phyloP scores from a whole-genome alignment of 345 rosid species.

The Kernera saxatilis region DNA sequence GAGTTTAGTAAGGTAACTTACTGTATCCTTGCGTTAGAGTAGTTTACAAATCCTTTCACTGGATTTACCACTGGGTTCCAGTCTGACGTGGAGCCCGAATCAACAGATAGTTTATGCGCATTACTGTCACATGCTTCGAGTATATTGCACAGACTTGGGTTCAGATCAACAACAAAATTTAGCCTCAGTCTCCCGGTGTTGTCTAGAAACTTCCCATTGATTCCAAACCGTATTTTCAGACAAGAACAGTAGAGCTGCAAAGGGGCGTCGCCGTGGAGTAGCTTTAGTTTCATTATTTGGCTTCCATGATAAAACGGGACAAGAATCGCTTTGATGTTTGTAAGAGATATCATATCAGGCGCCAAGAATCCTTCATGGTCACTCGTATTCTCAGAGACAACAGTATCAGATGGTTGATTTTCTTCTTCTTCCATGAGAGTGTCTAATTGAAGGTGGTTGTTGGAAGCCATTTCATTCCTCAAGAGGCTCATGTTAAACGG shows the following conservation, averaged over 20 bases:
- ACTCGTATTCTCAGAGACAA: conserved; percentile 37
- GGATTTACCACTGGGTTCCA: conserved; percentile 57
- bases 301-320: conserved; percentile 50
- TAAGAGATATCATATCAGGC: conserved; percentile 45
- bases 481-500: conserved; percentile 52
- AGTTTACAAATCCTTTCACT: conserved; percentile 30
- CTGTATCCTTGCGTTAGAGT: conserved; percentile 62
- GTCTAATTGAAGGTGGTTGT: conserved; percentile 37
- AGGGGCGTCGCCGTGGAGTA: conserved; percentile 37
- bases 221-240: conserved; percentile 60
- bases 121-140: conserved; percentile 59
- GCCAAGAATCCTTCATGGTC: conserved; percentile 43
- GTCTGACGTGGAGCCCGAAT: conserved; percentile 56
- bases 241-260: conserved; percentile 55
- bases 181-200: conserved; percentile 51
- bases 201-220: conserved; percentile 47
- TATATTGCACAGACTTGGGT: conserved; percentile 45
- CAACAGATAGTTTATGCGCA: conserved; percentile 37
- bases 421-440: conserved; percentile 52
- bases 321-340: conserved; percentile 43
- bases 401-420: conserved; percentile 23
- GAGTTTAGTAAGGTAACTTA: conserved; percentile 37
- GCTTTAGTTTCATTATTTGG: conserved; percentile 39
- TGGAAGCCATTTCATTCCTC: conserved; percentile 36
- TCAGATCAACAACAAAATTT: conserved; percentile 60